Base-by-base conservation (phyloP, 1,284 basidiomycete species). In the Moesziomyces sp. region DNA sequence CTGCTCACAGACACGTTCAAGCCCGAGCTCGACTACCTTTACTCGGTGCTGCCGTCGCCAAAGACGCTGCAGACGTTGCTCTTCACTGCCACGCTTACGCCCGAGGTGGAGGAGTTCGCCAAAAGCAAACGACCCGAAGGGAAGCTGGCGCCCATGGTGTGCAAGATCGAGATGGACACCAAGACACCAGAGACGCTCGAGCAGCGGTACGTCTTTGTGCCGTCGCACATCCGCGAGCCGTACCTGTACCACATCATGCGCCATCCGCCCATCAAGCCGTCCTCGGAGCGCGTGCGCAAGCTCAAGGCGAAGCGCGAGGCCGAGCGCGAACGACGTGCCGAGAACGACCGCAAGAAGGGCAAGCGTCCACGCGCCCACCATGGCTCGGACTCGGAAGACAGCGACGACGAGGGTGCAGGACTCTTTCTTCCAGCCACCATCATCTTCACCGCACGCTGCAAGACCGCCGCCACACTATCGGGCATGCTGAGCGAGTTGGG, bases 61-160 rank as follows among this genome's bases (percentile, higher is more conserved):
- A 66, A 66, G 23, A 59, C 73, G 43, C 88, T 97, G 16, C 97
- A 99, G 84, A 99, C 97, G 0, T 92, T 94, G 70, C 88, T 99
- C 28, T 99, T 99, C 85, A 98, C 97, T 0, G 97, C 97, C 0
- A 99, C 97, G 0, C 87, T 97, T 70, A 95, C 93, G 3, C 88
- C 91, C 18, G 89, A 94, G 0, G 93, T 99, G 56, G 92, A 95
- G 77, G 87, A 88, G 9, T 84, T 98, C 28, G 92, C 91, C 13
- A 87, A 89, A 50, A 90, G 91, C 43, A 85, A 90, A 16, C 92
- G 94, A 2, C 88, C 89, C 64, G 87, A 88, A 0, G 95, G 94
- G 9, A 98, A 97, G 85, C 87, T 90, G 78, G 90, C 89, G 76
- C 93, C 94, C 2, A 94, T 96, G 81, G 88, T 97, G 21, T 91